These are phyloP conservation scores for Aegilops umbellulata DNA, from an alignment of 176 grass and related monocot species.

Conservation along the genomic window DNA sequence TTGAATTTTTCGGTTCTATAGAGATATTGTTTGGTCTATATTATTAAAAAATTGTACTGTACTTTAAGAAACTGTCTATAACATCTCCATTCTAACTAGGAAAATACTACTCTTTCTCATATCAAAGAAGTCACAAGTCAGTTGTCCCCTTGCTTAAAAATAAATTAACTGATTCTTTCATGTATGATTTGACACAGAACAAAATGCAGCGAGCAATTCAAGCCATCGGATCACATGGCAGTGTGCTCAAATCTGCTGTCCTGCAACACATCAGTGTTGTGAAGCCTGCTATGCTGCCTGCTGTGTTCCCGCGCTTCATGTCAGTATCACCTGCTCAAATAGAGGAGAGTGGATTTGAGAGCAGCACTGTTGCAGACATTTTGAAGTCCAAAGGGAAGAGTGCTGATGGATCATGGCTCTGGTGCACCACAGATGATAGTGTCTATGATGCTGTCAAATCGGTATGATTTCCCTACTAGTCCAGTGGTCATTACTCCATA, in stretches of 20 bases:
- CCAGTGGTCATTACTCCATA: neutral
- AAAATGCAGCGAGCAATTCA: constrained; percentile 87
- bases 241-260: constrained; percentile 52
- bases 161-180: constrained; percentile 15
- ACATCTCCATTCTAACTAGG: neutral
- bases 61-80: neutral
- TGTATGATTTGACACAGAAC: constrained; percentile 36
- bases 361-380: constrained; percentile 74
- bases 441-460: constrained; percentile 98
- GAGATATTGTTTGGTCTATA: neutral
- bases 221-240: constrained; percentile 55
- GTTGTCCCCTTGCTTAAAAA: neutral
- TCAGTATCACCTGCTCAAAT: constrained; percentile 64
- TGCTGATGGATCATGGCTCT: constrained; percentile 98
- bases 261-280: constrained; percentile 46
- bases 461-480: constrained; percentile 32
- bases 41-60: neutral
- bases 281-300: constrained; percentile 51
- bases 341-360: constrained; percentile 88
- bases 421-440: constrained; percentile 85
- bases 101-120: neutral
- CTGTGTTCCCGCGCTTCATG: constrained; percentile 51
- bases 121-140: neutral
- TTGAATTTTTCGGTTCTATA: neutral
- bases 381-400: constrained; percentile 84